Base-by-base conservation (phyloP, 2,329 filamentous ascomycete genomes). In the Diplodia seriata region DNA sequence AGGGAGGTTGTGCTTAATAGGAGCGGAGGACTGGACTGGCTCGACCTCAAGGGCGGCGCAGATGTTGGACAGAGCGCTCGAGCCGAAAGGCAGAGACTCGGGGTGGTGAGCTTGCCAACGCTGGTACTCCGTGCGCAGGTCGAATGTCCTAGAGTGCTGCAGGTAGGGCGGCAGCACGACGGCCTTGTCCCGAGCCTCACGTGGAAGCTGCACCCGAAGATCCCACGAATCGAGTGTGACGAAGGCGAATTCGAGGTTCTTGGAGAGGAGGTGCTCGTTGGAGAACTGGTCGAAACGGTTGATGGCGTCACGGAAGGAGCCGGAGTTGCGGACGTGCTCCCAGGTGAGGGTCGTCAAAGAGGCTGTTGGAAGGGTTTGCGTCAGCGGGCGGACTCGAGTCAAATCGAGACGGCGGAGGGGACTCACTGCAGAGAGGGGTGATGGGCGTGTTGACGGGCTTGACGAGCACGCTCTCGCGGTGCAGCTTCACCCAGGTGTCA, bases 391-490 rank as follows among this genome's bases (percentile, higher is more conserved):
- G 43, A 29, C n/a, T 29, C 23, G 11, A 11, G 26, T 31, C 56
- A 73, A 33, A 29, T 38, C 31, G 20, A 36, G 57, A 23, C 38
- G 18, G 43, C n/a, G 56, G 62, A 55, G 66, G 8, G 33, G 57
- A 36, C 94, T 90, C 90, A 97, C 94, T 99, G 88, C 95, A 99
- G 65, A 99, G 87, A 70, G 95, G 95, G 72, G 95, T 99, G 78
- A 99, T 99, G 67, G 95, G 95, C 55, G 95, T 99, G 83, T 98
- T 99, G 83, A 97, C 91, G 4, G 95, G 95, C 83, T 98, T 98
- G 75, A 99, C 95, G 53, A 99, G 91, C 66, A 97, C 92, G 77
- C 92, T 97, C 81, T 98, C 94, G 74, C 94, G 93, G 81, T 96
- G 91, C 74, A 98, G 86, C 95, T 99, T 79, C 70, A 69, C 69